Percentiles rank a stretch among this genome's conserved stretches.
Evolutionary conservation across 164 flowering plant species (phyloP).

Genomic region (Vitis vinifera): DNA sequence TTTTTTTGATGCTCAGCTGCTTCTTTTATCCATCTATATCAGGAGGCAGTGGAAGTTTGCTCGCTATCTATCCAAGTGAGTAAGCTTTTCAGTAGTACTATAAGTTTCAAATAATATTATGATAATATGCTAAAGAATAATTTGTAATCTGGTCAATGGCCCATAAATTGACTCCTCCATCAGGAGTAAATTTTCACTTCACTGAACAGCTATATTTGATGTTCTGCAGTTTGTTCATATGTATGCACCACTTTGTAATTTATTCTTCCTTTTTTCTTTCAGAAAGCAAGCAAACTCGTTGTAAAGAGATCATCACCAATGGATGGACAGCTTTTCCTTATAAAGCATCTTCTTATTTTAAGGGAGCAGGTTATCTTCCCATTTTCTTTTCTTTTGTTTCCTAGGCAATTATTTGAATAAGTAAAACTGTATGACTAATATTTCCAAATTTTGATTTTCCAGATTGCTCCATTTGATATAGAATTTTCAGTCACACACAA

Average conservation of each 20-base stretch:
- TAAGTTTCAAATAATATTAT: too few species aligned
- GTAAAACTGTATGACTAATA: slow-evolving; percentile 1
- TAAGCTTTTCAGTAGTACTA: slow-evolving; percentile 11
- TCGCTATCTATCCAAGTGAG: slow-evolving; percentile 85
- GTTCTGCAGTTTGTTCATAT: neutral
- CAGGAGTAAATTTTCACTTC: too few species aligned
- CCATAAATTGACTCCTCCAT: too few species aligned
- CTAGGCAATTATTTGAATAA: neutral
- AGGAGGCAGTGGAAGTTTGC: slow-evolving; percentile 99
- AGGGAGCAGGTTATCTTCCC: slow-evolving; percentile 75
- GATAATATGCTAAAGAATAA: too few species aligned
- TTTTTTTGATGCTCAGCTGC: slow-evolving; percentile 5
- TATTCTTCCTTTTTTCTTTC: slow-evolving; percentile 13
- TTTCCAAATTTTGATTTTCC: slow-evolving; percentile 24
- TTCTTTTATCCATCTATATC: slow-evolving; percentile 20
- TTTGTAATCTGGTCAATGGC: too few species aligned
- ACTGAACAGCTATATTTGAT: neutral
- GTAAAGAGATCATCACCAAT: slow-evolving; percentile 72
- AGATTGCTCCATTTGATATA: slow-evolving; percentile 97
- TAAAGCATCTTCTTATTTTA: slow-evolving; percentile 86
- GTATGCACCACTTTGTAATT: slow-evolving; percentile 9
- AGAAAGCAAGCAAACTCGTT: slow-evolving; percentile 95
- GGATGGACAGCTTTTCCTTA: slow-evolving; percentile 96
- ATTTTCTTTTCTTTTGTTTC: slow-evolving; percentile 2
- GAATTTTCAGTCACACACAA: slow-evolving; percentile 95